Conservation (phyloP, 768 basidiomycete species). For the Mycena vitilis region DNA sequence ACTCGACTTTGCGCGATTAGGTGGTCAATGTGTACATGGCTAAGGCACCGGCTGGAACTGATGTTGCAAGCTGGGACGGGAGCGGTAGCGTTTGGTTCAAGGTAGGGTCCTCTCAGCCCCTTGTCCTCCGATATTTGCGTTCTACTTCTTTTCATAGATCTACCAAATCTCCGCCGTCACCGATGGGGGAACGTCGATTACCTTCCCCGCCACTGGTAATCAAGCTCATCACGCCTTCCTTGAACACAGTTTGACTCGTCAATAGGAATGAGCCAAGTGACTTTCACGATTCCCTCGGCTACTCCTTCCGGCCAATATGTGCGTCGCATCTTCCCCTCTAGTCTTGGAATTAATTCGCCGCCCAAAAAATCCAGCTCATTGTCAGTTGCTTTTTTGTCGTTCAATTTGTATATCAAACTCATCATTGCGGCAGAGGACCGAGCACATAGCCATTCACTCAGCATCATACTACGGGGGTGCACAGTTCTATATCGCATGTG, state of each 20-base stretch:
- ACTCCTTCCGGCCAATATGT: slow-evolving; percentile 24
- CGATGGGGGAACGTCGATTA: slow-evolving; percentile 47
- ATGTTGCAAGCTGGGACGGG: slow-evolving; percentile 29
- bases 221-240: background rate
- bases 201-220: slow-evolving; percentile 39
- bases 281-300: slow-evolving; percentile 18
- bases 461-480: slow-evolving; percentile 17
- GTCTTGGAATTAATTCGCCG: background rate
- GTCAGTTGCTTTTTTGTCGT: no score
- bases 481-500: slow-evolving; percentile 38
- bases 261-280: slow-evolving; percentile 15
- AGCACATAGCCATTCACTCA: slow-evolving; percentile 4
- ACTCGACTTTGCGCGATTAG: background rate
- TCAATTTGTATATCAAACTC: no score
- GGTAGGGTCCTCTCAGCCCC: background rate
- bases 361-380: no score
- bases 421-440: background rate
- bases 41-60: slow-evolving; percentile 4
- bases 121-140: no score
- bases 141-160: slow-evolving; percentile 35
- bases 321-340: no score
- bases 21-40: slow-evolving; percentile 22
- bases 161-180: slow-evolving; percentile 48
- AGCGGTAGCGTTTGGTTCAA: slow-evolving; percentile 32
- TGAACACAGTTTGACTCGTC: background rate